phyloP scores from a whole-genome alignment of 768 basidiomycete genomes.

The Termitomyces sp. region DNA sequence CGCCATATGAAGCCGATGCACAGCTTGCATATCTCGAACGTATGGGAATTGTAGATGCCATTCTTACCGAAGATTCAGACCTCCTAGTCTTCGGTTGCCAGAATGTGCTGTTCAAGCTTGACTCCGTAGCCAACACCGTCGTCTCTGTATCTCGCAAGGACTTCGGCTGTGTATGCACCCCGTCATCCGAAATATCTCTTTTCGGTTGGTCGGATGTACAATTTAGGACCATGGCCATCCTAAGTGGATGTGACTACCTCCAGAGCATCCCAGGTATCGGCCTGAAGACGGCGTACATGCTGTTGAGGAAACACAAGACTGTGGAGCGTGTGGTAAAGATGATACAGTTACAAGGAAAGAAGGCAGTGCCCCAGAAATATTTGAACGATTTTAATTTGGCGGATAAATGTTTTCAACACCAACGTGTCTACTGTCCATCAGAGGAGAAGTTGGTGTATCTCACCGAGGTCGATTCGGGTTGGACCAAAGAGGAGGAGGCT shows the following conservation, averaged over 20 bases:
- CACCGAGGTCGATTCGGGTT: constrained; percentile 50
- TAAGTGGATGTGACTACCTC: constrained; percentile 91
- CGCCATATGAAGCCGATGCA: constrained; percentile 98
- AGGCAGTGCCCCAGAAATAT: constrained; percentile 74
- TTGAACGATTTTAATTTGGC: constrained; percentile 70
- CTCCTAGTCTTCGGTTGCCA: constrained; percentile 95
- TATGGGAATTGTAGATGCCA: constrained; percentile 75
- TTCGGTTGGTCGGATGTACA: constrained; percentile 85
- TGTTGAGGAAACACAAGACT: constrained; percentile 82
- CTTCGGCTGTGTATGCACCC: constrained; percentile 52
- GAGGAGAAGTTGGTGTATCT: constrained; percentile 64
- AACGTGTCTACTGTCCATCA: constrained; percentile 83
- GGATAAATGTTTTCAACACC: constrained; percentile 89
- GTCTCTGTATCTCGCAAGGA: constrained; percentile 60
- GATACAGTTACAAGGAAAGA: constrained; percentile 77
- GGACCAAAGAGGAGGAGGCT: constrained; percentile 56
- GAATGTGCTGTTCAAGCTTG: constrained; percentile 91
- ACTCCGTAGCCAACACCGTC: constrained; percentile 58
- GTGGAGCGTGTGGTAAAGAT: constrained; percentile 77
- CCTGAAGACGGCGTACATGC: constrained; percentile 83
- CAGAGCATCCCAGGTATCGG: constrained; percentile 89
- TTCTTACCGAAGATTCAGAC: constrained; percentile 98
- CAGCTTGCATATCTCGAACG: constrained; percentile 92
- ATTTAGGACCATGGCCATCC: constrained; percentile 90
- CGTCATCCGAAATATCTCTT: constrained; percentile 59